Evolutionary conservation across 2,329 filamentous ascomycete species (phyloP).

Genomic region (Trichoderma aggressivum): DNA sequence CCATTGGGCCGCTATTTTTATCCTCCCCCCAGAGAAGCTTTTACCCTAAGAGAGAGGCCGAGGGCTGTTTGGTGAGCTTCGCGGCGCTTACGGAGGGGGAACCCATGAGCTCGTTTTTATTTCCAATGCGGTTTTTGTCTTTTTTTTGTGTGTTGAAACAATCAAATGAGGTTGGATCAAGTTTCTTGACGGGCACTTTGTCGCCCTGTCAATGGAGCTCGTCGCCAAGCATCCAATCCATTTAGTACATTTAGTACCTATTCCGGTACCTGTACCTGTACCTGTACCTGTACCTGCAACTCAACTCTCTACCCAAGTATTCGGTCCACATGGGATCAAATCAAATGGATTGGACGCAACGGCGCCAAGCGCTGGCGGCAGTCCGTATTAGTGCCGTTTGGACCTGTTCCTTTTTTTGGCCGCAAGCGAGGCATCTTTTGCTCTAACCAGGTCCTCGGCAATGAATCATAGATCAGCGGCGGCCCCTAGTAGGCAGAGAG

Average conservation of each 20-base stretch:
- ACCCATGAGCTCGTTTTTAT: neutral
- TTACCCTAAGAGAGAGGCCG: neutral
- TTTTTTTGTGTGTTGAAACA: neutral
- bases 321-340: neutral
- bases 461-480: neutral
- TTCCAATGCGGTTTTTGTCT: neutral
- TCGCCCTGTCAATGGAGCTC: neutral
- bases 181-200: neutral
- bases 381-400: neutral
- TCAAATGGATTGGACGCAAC: neutral
- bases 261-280: neutral
- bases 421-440: neutral
- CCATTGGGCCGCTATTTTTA: slow-evolving; percentile 17
- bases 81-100: slow-evolving; percentile 10
- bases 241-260: too few species aligned
- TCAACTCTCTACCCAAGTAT: neutral
- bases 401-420: neutral
- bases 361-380: neutral
- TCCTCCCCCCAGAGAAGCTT: neutral
- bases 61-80: slow-evolving; percentile 11
- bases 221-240: neutral
- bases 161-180: neutral
- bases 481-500: neutral
- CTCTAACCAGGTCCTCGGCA: neutral
- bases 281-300: too few species aligned